Conservation (phyloP, 768 basidiomycete genomes). For the Cystofilobasidium bisporidii region DNA sequence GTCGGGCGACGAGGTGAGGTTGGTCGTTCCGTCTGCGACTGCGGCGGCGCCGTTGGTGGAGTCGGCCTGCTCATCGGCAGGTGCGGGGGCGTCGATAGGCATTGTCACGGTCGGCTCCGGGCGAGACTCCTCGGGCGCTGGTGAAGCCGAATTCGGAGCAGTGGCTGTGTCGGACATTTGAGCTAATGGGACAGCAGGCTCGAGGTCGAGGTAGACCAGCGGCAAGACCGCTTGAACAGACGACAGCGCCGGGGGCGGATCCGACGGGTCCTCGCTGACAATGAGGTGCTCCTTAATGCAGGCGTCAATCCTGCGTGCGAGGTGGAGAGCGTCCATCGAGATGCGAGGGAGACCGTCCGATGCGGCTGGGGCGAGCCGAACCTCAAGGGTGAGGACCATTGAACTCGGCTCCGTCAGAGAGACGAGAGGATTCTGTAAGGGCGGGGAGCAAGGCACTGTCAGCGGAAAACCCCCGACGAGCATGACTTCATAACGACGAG, state of each 20-base stretch:
- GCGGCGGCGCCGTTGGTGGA: too few relatives aligned
- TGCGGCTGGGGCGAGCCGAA: not conserved
- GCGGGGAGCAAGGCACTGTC: too few relatives aligned
- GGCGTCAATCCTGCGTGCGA: not conserved
- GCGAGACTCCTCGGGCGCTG: too few relatives aligned
- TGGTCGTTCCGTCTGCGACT: too few relatives aligned
- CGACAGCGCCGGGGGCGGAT: not conserved
- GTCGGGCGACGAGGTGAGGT: too few relatives aligned
- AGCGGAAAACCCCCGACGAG: too few relatives aligned
- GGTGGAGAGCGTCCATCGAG: not conserved
- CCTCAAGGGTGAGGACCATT: not conserved
- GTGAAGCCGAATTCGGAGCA: too few relatives aligned
- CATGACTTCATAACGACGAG: not conserved
- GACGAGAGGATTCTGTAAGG: not conserved
- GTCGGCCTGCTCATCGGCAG: too few relatives aligned
- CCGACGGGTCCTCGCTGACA: not conserved
- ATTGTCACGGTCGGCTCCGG: too few relatives aligned
- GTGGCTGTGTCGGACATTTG: too few relatives aligned
- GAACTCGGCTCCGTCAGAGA: not conserved
- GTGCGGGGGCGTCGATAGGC: too few relatives aligned
- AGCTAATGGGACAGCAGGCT: not conserved
- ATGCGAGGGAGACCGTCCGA: not conserved
- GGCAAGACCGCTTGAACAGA: not conserved
- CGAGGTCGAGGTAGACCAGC: not conserved
- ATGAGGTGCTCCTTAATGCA: not conserved